Evolutionary conservation across 179 eudicot genomes (phyloP), one percentile per base, ranked within the genome.

Genomic region (Pouteria campechiana): DNA sequence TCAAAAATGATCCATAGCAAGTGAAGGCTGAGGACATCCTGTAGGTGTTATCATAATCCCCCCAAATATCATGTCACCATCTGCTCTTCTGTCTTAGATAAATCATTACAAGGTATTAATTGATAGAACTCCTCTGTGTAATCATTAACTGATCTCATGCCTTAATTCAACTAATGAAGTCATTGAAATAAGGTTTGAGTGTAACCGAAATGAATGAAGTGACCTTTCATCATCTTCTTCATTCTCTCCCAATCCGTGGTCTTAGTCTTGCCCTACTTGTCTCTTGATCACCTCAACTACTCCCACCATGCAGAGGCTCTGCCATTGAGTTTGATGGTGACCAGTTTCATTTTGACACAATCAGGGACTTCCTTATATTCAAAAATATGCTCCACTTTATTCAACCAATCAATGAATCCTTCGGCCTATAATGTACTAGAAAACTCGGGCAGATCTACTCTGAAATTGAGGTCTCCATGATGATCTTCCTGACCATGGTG

Each of bases 231-330:
- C 15, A 27, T 12, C 17, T 42, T 42, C 31, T 23, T 42, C 46
- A 42, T 42, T 18, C 27, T 42, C 9, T 42, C 32, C 46, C 32
- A 24, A 3, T 42, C 46, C 0, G 9, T 1, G 46, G 27, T 42
- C 16, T 42, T 42, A 3, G 19, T 16, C 5, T 42, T 42, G 8
- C 46, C 46, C 14, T 17, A 2, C 11, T 32, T 42, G 24, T 42
- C 17, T 10, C 46, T 6, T 18, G 9, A 23, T 7, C 24, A 9
- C 32, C 9, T 4, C 4, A 42, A 32, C 27, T 42, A 17, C 17
- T 42, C 46, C 31, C 46, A 24, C 46, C 46, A 23, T 11, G 31
- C 46, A 15, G 17, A 42, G 13, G 46, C 46, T n/a, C 46, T 42
- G 7, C 46, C 31, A 5, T 42, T n/a, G 3, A 23, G 1, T 42